A percentile compares a stretch with the other conserved stretches of the same genome.
These are phyloP conservation scores for Yamadazyma atmosphaerica DNA, from an alignment of 1,139 yeast species.

Conservation along the genomic window DNA sequence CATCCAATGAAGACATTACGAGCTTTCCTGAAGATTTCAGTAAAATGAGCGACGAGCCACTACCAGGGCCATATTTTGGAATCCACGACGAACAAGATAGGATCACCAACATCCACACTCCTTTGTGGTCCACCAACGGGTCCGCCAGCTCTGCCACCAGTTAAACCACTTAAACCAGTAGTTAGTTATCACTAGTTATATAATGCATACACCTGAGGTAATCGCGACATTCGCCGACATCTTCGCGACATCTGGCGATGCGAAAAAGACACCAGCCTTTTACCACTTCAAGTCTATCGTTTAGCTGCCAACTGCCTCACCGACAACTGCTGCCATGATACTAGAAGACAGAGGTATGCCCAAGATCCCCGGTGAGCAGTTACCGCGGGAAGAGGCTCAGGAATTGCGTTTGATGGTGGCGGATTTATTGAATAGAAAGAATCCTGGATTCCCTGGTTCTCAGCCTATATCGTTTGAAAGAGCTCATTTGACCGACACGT, in stretches of 20 bases:
- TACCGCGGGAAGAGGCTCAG: slow-evolving; percentile 68
- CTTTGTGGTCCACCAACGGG: background rate
- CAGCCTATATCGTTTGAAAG: slow-evolving; percentile 93
- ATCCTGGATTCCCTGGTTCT: slow-evolving; percentile 73
- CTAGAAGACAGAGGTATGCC: slow-evolving; percentile 68
- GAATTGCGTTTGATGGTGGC: slow-evolving; percentile 72
- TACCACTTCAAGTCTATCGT: no score
- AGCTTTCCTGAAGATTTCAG: slow-evolving; percentile 15
- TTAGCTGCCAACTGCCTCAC: background rate
- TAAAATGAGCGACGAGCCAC: slow-evolving; percentile 29
- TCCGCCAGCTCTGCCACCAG: background rate
- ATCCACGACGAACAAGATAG: slow-evolving; percentile 29
- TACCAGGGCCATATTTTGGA: slow-evolving; percentile 37
- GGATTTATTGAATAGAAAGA: slow-evolving; percentile 57
- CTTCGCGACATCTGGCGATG: no score
- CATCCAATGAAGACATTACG: slow-evolving; percentile 8
- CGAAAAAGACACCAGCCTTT: no score
- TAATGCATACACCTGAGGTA: no score
- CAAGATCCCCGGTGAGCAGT: slow-evolving; percentile 76
- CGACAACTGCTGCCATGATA: slow-evolving; percentile 6
- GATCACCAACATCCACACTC: slow-evolving; percentile 12
- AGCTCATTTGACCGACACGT: slow-evolving; percentile 62
- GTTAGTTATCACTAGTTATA: no score
- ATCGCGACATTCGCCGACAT: no score
- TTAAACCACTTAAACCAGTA: background rate